phyloP scores from a whole-genome alignment of 768 basidiomycete genomes.

The Tephrocybe sp. region DNA sequence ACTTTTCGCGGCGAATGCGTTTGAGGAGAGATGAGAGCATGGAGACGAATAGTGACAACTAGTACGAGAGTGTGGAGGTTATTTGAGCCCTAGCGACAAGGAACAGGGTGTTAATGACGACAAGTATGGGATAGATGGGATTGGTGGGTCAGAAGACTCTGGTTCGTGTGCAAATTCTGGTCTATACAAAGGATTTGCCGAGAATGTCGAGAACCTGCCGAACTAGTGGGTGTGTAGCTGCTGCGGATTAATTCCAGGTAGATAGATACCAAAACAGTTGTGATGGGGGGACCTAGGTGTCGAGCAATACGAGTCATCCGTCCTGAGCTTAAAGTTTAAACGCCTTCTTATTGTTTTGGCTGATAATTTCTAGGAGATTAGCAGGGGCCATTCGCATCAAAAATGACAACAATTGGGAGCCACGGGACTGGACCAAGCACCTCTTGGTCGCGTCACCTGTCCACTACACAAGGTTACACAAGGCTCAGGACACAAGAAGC shows the following conservation, averaged over 20 bases:
- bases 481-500: not conserved
- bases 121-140: not conserved
- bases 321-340: not conserved
- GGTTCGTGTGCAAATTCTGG: slow-evolving; percentile 14
- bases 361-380: not conserved
- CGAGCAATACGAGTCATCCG: not conserved
- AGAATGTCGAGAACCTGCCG: not conserved
- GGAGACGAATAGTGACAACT: slow-evolving; percentile 3
- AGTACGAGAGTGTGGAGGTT: not conserved
- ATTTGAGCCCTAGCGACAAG: not conserved
- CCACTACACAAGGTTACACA: not conserved
- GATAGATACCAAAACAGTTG: not conserved
- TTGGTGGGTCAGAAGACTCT: slow-evolving; percentile 18
- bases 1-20: slow-evolving; percentile 18
- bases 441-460: slow-evolving; percentile 8
- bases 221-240: not conserved
- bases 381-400: not conserved
- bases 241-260: not conserved
- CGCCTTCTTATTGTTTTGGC: not conserved
- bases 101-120: not conserved
- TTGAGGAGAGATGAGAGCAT: slow-evolving; percentile 33
- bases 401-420: slow-evolving; percentile 2
- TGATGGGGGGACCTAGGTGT: not conserved
- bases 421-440: slow-evolving; percentile 7
- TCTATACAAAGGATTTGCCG: slow-evolving; percentile 4